Evolutionary conservation across 2,329 filamentous ascomycete species (phyloP), one percentile per base, ranked within the genome.

Genomic region (Amphichorda felina): DNA sequence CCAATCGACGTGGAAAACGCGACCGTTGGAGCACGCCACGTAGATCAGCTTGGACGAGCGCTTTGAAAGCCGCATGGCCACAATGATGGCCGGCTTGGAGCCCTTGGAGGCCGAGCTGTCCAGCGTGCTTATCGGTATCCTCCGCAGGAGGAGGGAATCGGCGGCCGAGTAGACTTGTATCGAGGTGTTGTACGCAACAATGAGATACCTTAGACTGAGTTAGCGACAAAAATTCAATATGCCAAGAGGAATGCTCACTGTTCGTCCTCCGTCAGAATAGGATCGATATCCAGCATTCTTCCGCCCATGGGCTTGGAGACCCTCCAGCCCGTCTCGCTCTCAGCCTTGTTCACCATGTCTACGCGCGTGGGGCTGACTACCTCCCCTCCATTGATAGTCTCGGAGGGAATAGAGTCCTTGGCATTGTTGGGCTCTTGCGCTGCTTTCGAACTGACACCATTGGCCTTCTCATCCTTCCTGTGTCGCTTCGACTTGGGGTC

Each of bases 91-190:
- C 38, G 54, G 38, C 6, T 16, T 33, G 31, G 31, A 19, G 14
- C 17, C 15, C 8, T 16, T 8, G 8, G 48, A 34, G 9, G 45
- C 43, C 5, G 50, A 45, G 21, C 47, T 36, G 33, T 55, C 53
- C 26, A 48, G 39, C 24, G 45, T 46, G 38, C 43, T 50, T 44
- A 79, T 61, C 10, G 71, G 61, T 33, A 95, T 79, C 38, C 77
- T 75, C 45, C 85, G 78, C 31, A 85, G 66, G 16, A 93, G 72
- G 34, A 93, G 72, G 2, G 91, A 96, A 37, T 86, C 87, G 43
- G 74, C 66, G 21, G 84, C 75, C 2, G 83, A 82, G 57, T 91
- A 94, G 18, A 94, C 70, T 53, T 87, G 82, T 36, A 95, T 66
- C 8, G 80, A 79, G 19, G 74, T 79, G 40, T 78, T 72, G 49